Conservation (phyloP, 1,284 basidiomycete genomes). For the Ustilago sp. region DNA sequence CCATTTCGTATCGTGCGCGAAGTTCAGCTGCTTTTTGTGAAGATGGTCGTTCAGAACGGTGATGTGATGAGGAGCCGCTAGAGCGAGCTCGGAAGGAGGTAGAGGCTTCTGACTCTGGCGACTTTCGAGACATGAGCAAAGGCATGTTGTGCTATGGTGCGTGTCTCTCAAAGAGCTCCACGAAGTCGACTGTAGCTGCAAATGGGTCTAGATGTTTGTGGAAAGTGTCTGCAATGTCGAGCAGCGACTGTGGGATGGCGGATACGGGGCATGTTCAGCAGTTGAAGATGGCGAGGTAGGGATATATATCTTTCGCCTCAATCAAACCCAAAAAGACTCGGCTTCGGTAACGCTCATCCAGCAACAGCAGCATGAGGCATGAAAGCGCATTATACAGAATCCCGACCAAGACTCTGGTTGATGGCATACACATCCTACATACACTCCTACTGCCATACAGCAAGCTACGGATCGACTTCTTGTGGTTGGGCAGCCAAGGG, state of each 20-base stretch:
- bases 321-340: not conserved
- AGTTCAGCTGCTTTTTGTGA: conserved; percentile 33
- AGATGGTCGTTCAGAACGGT: conserved; percentile 11
- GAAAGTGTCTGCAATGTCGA: not conserved
- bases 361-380: conserved; percentile 2
- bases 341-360: conserved; percentile 2
- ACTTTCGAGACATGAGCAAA: conserved; percentile 25
- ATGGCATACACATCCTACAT: conserved; percentile 4
- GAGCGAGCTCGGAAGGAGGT: conserved; percentile 29
- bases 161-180: not conserved
- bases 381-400: not conserved
- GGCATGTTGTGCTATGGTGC: conserved; percentile 17
- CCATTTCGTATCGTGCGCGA: conserved; percentile 47
- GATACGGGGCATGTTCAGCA: not conserved
- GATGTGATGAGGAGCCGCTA: conserved; percentile 14
- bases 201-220: not conserved
- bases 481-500: not conserved
- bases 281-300: not conserved
- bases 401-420: not conserved
- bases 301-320: conserved; percentile 12
- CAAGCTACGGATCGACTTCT: not conserved
- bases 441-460: not conserved
- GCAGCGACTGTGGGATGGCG: not conserved
- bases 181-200: not conserved
- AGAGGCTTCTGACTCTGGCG: conserved; percentile 19